A percentile compares a stretch with the other conserved stretches of the same genome.
Conservation (phyloP, 805 yeast species). For the Starmerella cellae region DNA sequence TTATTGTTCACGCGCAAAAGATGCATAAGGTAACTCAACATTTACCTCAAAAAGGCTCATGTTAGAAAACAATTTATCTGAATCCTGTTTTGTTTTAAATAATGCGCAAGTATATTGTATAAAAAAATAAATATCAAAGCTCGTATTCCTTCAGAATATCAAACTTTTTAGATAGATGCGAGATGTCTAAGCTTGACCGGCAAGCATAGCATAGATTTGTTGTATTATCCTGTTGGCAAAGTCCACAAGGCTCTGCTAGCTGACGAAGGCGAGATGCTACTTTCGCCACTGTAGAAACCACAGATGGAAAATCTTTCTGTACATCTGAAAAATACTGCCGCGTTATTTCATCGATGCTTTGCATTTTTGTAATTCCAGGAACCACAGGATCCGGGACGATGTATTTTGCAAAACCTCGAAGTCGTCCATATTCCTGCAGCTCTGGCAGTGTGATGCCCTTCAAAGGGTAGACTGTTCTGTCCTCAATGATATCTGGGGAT, state of each 20-base stretch:
- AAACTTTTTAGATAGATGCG: background rate
- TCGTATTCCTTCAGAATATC: constrained; percentile 1
- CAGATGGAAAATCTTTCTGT: constrained; percentile 71
- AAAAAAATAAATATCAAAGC: no score
- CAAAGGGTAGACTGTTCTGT: constrained; percentile 43
- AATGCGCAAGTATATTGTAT: no score
- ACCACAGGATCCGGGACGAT: constrained; percentile 20
- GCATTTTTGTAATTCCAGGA: constrained; percentile 45
- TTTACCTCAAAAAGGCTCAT: no score
- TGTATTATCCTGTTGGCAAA: constrained; percentile 12
- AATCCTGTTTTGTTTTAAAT: no score
- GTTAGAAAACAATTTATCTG: no score
- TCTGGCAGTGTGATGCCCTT: constrained; percentile 65
- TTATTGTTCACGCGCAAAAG: no score
- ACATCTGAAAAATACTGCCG: constrained; percentile 56
- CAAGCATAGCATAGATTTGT: constrained; percentile 21
- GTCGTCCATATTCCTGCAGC: constrained; percentile 40
- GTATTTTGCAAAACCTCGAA: constrained; percentile 32
- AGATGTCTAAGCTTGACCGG: constrained; percentile 5
- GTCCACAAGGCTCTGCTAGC: constrained; percentile 15
- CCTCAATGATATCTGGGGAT: constrained; percentile 8
- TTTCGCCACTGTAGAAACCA: constrained; percentile 82
- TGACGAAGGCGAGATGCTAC: constrained; percentile 62
- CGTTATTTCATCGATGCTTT: constrained; percentile 71
- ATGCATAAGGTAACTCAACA: no score